A percentile compares a stretch with the other conserved stretches of the same genome.
Evolutionary conservation across 441 rosid genomes (phyloP).

Genomic region (Erodium chrysanthum): DNA sequence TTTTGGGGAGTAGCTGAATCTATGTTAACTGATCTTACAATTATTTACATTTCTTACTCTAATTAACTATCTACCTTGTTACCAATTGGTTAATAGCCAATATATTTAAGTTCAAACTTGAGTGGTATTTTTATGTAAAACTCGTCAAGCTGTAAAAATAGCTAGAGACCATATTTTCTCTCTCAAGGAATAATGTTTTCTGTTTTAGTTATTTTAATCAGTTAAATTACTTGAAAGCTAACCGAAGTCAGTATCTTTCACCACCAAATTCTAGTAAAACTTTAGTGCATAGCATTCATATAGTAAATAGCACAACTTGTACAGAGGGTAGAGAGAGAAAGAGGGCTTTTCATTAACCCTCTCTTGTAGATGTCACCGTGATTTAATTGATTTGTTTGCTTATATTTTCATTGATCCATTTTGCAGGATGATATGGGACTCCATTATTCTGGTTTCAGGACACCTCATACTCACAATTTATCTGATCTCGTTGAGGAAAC

Average conservation of each 20-base stretch:
- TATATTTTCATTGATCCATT: conserved; percentile 10
- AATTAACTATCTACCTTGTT: background rate
- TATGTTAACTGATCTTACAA: background rate
- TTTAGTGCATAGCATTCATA: background rate
- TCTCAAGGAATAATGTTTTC: background rate
- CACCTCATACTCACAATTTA: conserved; percentile 87
- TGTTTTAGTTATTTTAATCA: background rate
- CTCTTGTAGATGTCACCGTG: background rate
- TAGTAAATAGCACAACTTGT: background rate
- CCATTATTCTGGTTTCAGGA: conserved; percentile 85
- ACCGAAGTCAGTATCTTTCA: too few relatives aligned
- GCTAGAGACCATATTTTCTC: background rate
- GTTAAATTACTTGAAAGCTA: too few relatives aligned
- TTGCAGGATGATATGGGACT: conserved; percentile 59
- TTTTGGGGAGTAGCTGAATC: background rate
- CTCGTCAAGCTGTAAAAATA: background rate
- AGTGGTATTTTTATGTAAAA: background rate
- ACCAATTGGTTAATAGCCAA: background rate
- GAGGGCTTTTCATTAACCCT: background rate
- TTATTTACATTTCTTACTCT: background rate
- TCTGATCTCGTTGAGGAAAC: conserved; percentile 77
- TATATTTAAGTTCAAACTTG: background rate
- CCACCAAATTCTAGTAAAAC: too few relatives aligned
- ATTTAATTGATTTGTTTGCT: background rate
- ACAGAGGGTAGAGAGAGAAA: background rate